Base-by-base conservation (phyloP, 2,329 filamentous ascomycete genomes). In the Rosellinia necatrix region DNA sequence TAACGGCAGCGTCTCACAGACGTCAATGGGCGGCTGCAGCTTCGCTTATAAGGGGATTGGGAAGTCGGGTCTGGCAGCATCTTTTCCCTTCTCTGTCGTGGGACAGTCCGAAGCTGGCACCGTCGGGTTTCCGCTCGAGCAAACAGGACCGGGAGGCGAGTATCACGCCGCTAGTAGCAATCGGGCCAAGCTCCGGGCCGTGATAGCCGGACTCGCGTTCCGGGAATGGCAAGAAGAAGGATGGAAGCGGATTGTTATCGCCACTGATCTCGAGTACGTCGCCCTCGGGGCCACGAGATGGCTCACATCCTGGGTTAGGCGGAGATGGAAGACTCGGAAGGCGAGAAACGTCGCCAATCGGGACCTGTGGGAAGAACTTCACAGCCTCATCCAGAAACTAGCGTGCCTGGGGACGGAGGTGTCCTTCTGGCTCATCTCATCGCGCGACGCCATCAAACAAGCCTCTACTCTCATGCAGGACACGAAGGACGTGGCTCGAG, bases 241-340 rank as follows among this genome's bases (percentile, higher is more conserved):
- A 8, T 76, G 72, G 64, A 58, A 65, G 7, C 66, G 66, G 3
- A 53, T 82, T n/a, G 74, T 81, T 10, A 69, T 82, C 46, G 74
- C 77, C 13, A 80, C 76, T 0, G 76, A 82, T 52, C 76, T 76
- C 1, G 71, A 74, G 44, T 81, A 81, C 50, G 72, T 81, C 6
- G 73, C 73, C 12, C 58, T 71, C 6, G 76, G 78, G 9, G 68
- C 74, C 2, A 78, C 74, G 3, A 49, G 60, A 19, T 77, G 73
- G 72, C 56, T 77, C 13, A 66, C 65, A 32, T 57, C 44, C 1
- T 81, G 79, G 79, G 65, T 70, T 21, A 59, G 54, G 17, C 71
- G 73, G 22, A 66, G 69, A 7, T 81, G 76, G 76, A 67, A 60
- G 40, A 53, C 61, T 0, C 64, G 69, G 1, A 57, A 32, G 9